Evolutionary conservation across 2,329 filamentous ascomycete species (phyloP).

Genomic region (Phyllosticta paracitricarpa): DNA sequence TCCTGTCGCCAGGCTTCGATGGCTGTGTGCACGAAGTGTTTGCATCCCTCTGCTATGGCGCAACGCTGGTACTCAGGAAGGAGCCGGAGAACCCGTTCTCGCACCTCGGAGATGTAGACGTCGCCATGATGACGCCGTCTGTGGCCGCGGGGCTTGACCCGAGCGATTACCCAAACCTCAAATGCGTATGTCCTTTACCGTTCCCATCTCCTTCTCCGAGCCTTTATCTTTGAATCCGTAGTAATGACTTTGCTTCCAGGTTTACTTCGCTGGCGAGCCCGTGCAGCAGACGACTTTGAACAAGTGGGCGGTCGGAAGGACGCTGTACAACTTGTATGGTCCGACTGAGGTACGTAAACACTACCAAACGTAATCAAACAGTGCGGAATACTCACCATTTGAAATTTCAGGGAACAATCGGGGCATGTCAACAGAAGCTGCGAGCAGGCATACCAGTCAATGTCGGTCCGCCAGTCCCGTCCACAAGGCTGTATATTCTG

Average conservation of each 20-base stretch:
- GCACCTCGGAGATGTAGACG: constrained; percentile 21
- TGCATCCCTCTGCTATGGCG: constrained; percentile 31
- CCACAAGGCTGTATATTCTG: constrained; percentile 34
- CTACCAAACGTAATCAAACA: neutral
- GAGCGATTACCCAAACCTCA: constrained; percentile 22
- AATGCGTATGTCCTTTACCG: neutral
- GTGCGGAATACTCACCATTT: too few relatives aligned
- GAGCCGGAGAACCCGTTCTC: constrained; percentile 18
- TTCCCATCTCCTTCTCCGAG: too few relatives aligned
- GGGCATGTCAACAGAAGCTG: constrained; percentile 26
- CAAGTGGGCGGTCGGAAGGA: constrained; percentile 21
- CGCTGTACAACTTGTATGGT: constrained; percentile 36
- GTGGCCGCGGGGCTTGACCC: constrained; percentile 25
- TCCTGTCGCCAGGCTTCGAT: constrained; percentile 37
- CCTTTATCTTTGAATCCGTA: neutral
- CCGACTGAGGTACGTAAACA: constrained; percentile 26
- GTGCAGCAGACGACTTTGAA: constrained; percentile 26
- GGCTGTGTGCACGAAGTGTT: constrained; percentile 36
- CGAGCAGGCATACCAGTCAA: constrained; percentile 20
- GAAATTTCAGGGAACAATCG: constrained; percentile 21
- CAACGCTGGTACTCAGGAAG: constrained; percentile 26
- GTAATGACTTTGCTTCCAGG: neutral
- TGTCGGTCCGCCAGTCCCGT: constrained; percentile 27
- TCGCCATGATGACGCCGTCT: constrained; percentile 31
- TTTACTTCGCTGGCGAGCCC: constrained; percentile 32